These are phyloP conservation scores for Neurospora tetrasperma DNA, from an alignment of 495 filamentous ascomycete species.

Conservation along the genomic window DNA sequence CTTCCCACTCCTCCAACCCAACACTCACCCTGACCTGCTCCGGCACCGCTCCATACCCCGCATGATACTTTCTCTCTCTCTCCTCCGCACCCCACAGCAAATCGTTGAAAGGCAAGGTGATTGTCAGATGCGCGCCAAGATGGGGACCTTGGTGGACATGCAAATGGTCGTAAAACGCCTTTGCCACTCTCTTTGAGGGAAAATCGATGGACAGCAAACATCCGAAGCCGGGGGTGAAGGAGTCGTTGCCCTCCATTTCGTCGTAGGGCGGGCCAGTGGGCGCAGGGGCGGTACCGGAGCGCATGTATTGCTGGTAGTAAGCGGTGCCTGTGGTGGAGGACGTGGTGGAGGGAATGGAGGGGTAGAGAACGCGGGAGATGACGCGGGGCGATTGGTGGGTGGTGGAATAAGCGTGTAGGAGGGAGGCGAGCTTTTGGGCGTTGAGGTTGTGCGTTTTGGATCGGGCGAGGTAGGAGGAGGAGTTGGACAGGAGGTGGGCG, in stretches of 20 bases:
- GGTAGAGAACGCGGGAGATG: constrained; percentile 27
- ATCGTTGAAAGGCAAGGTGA: constrained; percentile 32
- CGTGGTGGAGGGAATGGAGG: constrained; percentile 15
- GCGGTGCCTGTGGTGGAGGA: constrained; percentile 5
- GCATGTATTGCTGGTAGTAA: constrained; percentile 28
- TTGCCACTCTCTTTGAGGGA: constrained; percentile 13
- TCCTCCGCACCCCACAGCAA: constrained; percentile 22
- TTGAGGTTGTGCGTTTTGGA: constrained; percentile 33
- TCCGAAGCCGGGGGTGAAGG: constrained; percentile 27
- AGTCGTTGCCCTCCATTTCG: constrained; percentile 3
- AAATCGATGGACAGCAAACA: constrained; percentile 37
- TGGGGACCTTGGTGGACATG: constrained; percentile 35
- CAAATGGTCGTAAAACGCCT: constrained; percentile 33
- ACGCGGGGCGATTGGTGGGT: constrained; percentile 21
- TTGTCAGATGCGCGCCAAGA: constrained; percentile 37
- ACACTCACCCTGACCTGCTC: constrained; percentile 30
- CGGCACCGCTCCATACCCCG: constrained; percentile 18
- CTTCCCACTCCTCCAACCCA: constrained; percentile 31
- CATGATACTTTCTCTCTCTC: constrained; percentile 14
- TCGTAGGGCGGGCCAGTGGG: background rate
- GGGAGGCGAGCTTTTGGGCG: constrained; percentile 26
- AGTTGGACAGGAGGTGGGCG: constrained; percentile 30
- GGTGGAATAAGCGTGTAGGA: constrained; percentile 16
- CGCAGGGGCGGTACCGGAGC: background rate
- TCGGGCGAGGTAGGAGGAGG: constrained; percentile 29